These are phyloP conservation scores for Salisapilia sapeloensis DNA, from an alignment of 352 stramenopile genomes.

Conservation along the genomic window DNA sequence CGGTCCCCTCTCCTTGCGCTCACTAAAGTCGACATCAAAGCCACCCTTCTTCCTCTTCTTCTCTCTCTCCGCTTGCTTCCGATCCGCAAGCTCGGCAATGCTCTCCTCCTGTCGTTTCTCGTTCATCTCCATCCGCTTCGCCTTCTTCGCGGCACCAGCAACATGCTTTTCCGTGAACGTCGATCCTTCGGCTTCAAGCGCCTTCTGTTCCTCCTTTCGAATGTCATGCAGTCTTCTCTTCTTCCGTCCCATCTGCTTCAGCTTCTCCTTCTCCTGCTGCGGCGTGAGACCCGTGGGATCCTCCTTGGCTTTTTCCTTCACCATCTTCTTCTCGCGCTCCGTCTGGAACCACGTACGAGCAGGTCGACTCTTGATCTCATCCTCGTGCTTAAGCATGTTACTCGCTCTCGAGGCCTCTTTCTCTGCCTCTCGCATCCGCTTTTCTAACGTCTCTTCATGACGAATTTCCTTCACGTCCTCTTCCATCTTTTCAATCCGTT, in stretches of 20 bases:
- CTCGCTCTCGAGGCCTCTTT: constrained; percentile 77
- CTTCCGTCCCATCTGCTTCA: constrained; percentile 79
- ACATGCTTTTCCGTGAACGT: constrained; percentile 74
- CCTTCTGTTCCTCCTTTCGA: constrained; percentile 62
- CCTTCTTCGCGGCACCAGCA: constrained; percentile 54
- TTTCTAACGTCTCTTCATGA: constrained; percentile 81
- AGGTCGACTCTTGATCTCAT: constrained; percentile 80
- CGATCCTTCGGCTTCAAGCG: constrained; percentile 33
- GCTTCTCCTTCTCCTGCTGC: constrained; percentile 26
- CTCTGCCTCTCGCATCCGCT: constrained; percentile 79
- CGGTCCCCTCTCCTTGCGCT: constrained; percentile 10
- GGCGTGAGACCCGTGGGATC: constrained; percentile 26
- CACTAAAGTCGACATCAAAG: constrained; percentile 67
- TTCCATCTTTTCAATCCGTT: constrained; percentile 70
- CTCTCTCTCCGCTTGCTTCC: constrained; percentile 63
- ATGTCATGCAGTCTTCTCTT: constrained; percentile 74
- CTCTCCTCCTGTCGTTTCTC: constrained; percentile 48
- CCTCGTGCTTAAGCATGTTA: constrained; percentile 83
- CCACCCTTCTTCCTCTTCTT: constrained; percentile 19
- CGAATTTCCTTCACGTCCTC: constrained; percentile 61
- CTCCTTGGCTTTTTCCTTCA: constrained; percentile 48
- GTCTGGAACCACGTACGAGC: constrained; percentile 87
- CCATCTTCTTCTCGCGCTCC: constrained; percentile 77
- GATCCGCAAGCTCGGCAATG: constrained; percentile 62
- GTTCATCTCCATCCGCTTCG: constrained; percentile 38